Evolutionary conservation across 78 protist species (phyloP).

Genomic region (Guillardia theta): DNA sequence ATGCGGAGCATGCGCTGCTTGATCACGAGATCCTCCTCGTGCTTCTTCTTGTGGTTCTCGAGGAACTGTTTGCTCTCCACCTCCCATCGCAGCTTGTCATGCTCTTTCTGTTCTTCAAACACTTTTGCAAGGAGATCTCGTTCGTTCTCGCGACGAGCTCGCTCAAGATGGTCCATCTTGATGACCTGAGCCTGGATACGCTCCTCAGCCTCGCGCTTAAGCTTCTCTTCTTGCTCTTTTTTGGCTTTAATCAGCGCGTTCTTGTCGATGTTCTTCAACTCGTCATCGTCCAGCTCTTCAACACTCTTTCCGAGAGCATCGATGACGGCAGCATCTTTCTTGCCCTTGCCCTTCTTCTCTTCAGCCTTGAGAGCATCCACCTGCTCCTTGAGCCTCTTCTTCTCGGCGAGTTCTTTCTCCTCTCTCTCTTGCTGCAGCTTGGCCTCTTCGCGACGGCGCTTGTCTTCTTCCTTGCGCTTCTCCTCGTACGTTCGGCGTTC

Average conservation of each 20-base stretch:
- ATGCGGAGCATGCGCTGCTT: not conserved
- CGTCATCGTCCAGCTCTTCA: conserved; percentile 13
- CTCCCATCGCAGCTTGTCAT: conserved; percentile 1
- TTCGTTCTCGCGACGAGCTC: conserved; percentile 58
- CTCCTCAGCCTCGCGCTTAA: conserved; percentile 45
- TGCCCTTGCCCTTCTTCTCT: conserved; percentile 41
- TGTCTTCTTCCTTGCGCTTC: conserved; percentile 35
- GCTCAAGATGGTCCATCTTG: conserved; percentile 56
- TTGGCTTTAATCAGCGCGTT: not conserved
- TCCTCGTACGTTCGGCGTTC: conserved; percentile 23
- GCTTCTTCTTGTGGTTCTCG: not conserved
- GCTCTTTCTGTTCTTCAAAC: conserved; percentile 42
- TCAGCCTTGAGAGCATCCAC: not conserved
- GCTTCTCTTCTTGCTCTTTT: conserved; percentile 18
- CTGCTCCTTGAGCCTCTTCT: conserved; percentile 34
- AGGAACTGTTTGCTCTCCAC: not conserved
- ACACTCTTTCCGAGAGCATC: not conserved
- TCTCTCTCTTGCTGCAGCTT: conserved; percentile 1
- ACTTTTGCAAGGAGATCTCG: not conserved
- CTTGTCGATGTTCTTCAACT: conserved; percentile 33
- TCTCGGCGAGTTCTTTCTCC: conserved; percentile 33
- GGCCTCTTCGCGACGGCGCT: conserved; percentile 15
- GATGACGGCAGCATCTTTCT: not conserved
- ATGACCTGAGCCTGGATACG: conserved; percentile 12
- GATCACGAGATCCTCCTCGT: conserved; percentile 10